phyloP scores from a whole-genome alignment of 208 protist genomes.

The Crithidia brevicula region DNA sequence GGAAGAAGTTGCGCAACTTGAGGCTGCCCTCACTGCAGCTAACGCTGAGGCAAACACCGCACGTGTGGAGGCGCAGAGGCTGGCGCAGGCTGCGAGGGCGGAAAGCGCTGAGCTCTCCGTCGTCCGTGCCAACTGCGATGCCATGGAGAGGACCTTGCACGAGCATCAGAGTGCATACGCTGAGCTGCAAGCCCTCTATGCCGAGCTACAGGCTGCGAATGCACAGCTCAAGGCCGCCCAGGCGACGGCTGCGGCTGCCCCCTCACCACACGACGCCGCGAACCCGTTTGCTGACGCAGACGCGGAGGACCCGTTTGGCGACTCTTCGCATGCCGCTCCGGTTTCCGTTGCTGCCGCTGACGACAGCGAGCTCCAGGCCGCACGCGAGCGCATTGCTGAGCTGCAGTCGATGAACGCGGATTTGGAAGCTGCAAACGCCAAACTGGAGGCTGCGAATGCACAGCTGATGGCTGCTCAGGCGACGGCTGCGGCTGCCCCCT shows the following conservation, averaged over 20 bases:
- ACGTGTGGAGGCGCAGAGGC: background rate
- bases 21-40: conserved; percentile 1
- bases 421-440: conserved; percentile 10
- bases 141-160: background rate
- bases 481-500: background rate
- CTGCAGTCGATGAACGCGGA: background rate
- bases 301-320: background rate
- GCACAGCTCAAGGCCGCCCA: background rate
- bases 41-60: conserved; percentile 2
- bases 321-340: conserved; percentile 1
- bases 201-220: background rate
- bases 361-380: conserved; percentile 5
- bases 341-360: background rate
- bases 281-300: conserved; percentile 5
- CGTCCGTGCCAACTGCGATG: background rate
- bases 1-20: conserved; percentile 17
- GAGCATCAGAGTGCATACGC: background rate
- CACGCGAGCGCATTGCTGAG: background rate
- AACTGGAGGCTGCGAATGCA: background rate
- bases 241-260: background rate
- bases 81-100: conserved; percentile 1
- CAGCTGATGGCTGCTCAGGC: background rate
- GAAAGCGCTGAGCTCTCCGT: conserved; percentile 14
- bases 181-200: background rate
- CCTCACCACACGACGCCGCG: background rate